phyloP scores from a whole-genome alignment of 2,329 filamentous ascomycete species.

The Xylariaceae sp. region DNA sequence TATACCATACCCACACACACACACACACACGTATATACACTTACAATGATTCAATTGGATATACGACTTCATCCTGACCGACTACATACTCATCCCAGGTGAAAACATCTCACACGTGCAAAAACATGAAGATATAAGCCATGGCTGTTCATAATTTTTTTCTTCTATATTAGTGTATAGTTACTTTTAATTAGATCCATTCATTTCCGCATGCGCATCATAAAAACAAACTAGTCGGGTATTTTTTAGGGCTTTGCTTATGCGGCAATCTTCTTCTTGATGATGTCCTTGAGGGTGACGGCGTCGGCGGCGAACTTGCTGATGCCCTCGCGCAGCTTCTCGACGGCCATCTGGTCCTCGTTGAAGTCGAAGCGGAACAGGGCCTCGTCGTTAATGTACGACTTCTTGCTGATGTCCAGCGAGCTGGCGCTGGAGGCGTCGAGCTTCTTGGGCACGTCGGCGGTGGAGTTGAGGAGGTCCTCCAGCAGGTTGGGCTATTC shows the following conservation, averaged over 20 bases:
- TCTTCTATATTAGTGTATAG: not conserved
- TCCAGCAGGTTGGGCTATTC: conserved; percentile 82
- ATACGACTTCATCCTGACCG: too few species aligned
- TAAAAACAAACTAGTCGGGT: conserved; percentile 18
- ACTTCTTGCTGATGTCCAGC: conserved; percentile 79
- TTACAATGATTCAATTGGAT: too few species aligned
- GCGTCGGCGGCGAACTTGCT: conserved; percentile 98
- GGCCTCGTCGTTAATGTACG: conserved; percentile 84
- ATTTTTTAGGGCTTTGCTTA: too few species aligned
- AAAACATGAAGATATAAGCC: too few species aligned
- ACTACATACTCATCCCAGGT: too few species aligned
- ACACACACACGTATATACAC: too few species aligned
- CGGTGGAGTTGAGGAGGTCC: conserved; percentile 81
- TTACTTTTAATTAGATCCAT: too few species aligned
- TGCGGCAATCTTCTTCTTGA: conserved; percentile 73
- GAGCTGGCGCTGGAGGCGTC: conserved; percentile 59
- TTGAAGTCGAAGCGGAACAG: conserved; percentile 98
- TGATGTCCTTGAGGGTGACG: conserved; percentile 84
- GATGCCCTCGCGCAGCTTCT: conserved; percentile 99
- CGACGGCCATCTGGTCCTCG: conserved; percentile 98
- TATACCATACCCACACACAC: too few species aligned
- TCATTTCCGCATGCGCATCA: conserved; percentile 1
- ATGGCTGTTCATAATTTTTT: too few species aligned
- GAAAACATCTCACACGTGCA: too few species aligned
- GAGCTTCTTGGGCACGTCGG: conserved; percentile 87